Evolutionary conservation across 176 grass and related monocot genomes (phyloP).

Genomic region (Raddia guianensis): DNA sequence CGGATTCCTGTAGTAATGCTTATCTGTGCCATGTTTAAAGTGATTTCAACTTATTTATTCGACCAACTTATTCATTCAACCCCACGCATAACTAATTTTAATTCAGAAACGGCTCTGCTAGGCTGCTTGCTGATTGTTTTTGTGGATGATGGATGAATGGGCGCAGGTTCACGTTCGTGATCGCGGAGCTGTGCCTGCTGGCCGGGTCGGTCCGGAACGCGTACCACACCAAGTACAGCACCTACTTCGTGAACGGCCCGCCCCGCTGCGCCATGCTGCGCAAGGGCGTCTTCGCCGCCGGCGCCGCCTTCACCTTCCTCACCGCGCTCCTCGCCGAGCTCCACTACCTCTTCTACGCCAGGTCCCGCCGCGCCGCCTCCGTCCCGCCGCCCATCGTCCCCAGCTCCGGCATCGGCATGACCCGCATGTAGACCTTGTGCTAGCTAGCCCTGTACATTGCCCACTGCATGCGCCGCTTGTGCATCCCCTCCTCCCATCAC

Average conservation of each 20-base stretch:
- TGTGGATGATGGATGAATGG: background rate
- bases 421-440: slow-evolving; percentile 31
- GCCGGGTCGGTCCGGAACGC: slow-evolving; percentile 82
- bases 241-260: background rate
- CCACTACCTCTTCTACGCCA: slow-evolving; percentile 72
- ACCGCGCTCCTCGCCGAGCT: slow-evolving; percentile 64
- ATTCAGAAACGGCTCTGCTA: background rate
- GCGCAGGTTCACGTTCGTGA: slow-evolving; percentile 70
- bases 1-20: too few relatives aligned
- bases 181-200: slow-evolving; percentile 89
- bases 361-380: slow-evolving; percentile 37
- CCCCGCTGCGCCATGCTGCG: slow-evolving; percentile 55
- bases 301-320: slow-evolving; percentile 84
- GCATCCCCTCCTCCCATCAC: background rate
- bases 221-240: slow-evolving; percentile 76
- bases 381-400: slow-evolving; percentile 46
- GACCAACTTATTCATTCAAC: too few relatives aligned
- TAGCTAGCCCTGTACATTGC: too few relatives aligned
- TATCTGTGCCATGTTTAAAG: too few relatives aligned
- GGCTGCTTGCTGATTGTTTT: background rate
- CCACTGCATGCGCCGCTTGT: background rate
- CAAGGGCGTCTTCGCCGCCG: slow-evolving; percentile 89
- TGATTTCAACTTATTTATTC: too few relatives aligned
- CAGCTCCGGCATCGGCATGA: slow-evolving; percentile 64
- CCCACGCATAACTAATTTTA: too few relatives aligned